Base-by-base conservation (phyloP, 2,329 filamentous ascomycete species). In the Colletotrichum tofieldiae region DNA sequence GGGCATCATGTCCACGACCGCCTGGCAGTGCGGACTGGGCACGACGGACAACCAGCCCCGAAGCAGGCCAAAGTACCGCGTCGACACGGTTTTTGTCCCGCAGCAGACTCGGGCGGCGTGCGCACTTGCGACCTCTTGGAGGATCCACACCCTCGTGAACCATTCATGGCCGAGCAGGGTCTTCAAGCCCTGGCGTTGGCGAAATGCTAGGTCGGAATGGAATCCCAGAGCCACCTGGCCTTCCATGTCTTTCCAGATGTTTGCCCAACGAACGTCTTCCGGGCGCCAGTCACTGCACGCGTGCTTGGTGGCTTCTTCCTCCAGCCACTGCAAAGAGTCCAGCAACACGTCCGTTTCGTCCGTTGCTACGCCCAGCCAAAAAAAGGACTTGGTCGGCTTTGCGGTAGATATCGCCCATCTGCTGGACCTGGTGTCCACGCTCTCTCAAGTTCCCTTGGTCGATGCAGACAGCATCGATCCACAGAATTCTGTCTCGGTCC, bases 381-480 rank as follows among this genome's bases (percentile, higher is more conserved):
- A 75, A 37, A 6, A 74, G 9, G 29, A 74, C 72, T 1, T 39
- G 32, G 0, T 60, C 26, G 0, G 68, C 72, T 5, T 74, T 61
- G 1, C 41, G 35, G 29, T 65, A 72, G 2, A 75, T 71, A 11
- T 52, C n/a, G 7, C 45, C 32, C 73, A 73, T 75, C 26, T 67
- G 65, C 11, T 37, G 41, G 1, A 73, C 72, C 20, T 74, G 74
- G 2, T 67, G 58, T 0, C 45, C 64, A 0, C 58, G 29, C 56
- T 74, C 72, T 0, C 29, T n/a, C 11, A 7, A 6, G 11, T 74
- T 63, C 1, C 4, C 11, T 2, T 74, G 68, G 3, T 75, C 64
- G 20, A 75, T 75, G 32, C 71, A 75, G 0, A 74, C 29, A 0
- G 61, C 67, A 9, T 78, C 67, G 2, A 75, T 62, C 68, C 74